These are phyloP conservation scores for Diaporthe sp. DNA, from an alignment of 2,329 filamentous ascomycete species.

Conservation along the genomic window DNA sequence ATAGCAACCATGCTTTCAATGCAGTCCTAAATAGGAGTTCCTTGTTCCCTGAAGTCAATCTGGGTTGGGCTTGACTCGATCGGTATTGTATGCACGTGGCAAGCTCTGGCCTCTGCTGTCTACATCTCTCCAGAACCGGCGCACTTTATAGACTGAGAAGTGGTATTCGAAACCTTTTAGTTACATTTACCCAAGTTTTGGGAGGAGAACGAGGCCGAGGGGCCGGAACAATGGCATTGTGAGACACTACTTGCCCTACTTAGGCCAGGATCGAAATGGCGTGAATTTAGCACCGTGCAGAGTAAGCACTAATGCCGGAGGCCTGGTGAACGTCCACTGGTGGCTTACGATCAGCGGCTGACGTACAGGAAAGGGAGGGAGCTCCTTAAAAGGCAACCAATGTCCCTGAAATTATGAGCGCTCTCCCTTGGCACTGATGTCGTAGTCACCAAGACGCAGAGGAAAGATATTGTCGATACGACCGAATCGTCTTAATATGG, in stretches of 20 bases:
- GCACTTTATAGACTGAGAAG: background rate
- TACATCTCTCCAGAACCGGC: too few species aligned
- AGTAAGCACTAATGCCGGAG: background rate
- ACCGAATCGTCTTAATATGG: constrained; percentile 4
- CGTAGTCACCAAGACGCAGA: background rate
- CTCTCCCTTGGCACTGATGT: background rate
- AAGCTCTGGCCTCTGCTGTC: background rate
- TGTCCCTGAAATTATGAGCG: background rate
- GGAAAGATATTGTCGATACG: background rate
- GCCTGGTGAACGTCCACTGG: background rate
- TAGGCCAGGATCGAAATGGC: too few species aligned
- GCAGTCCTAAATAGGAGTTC: too few species aligned
- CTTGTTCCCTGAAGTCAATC: background rate
- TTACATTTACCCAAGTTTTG: background rate
- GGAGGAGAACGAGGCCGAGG: background rate
- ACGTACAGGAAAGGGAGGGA: background rate
- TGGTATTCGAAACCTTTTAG: background rate
- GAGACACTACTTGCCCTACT: background rate
- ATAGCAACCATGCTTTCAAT: too few species aligned
- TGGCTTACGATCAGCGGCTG: background rate
- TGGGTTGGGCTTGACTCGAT: background rate
- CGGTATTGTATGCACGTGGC: background rate
- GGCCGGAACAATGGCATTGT: background rate
- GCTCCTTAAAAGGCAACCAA: background rate
- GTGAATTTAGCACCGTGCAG: background rate